Evolutionary conservation across 1,139 yeast species (phyloP), one percentile per base, ranked within the genome.

Genomic region (Yamadazyma buinensis): DNA sequence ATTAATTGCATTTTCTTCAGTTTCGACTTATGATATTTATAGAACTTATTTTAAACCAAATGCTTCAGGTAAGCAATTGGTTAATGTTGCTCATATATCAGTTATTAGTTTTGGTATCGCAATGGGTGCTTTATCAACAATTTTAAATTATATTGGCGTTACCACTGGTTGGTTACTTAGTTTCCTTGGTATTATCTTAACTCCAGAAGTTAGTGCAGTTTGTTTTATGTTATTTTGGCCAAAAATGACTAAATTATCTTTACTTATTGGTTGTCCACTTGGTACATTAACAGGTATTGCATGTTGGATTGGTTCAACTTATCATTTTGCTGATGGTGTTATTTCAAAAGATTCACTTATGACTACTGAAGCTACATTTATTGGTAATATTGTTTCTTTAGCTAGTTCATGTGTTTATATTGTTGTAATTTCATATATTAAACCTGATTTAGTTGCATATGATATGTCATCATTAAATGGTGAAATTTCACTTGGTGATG

Each of bases 201-300:
- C 57, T 7, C 65, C 70, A 7, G 65, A 62, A 32, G 69, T 62
- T 21, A 47, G 59, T 36, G 64, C 67, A 2, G 52, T 64, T n/a
- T 48, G 54, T 3, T 47, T 55, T 25, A 50, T 64, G 13, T 52
- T 51, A 23, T 75, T 75, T 36, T 77, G 81, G 50, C 67, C 69
- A 29, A 77, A 75, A 25, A 67, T 74, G 37, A 64, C 75, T 3
- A 56, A 51, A 34, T 51, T 50, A 34, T 64, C 74, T 4, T 67
- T 70, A 10, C 39, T 61, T 12, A 49, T 67, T 21, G 68, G 78
- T 4, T 72, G 77, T 3, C 65, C 75, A 6, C 44, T 72, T 24
- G 76, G 77, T 1, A 65, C 78, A 2, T 42, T 54, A 1, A 52
- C 65, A 17, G 77, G 76, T 19, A 43, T 75, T 28, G 62, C 55